These are phyloP conservation scores for Umbelopsis vinacea DNA, from an alignment of 192 early-diverging fungal species.

Conservation along the genomic window DNA sequence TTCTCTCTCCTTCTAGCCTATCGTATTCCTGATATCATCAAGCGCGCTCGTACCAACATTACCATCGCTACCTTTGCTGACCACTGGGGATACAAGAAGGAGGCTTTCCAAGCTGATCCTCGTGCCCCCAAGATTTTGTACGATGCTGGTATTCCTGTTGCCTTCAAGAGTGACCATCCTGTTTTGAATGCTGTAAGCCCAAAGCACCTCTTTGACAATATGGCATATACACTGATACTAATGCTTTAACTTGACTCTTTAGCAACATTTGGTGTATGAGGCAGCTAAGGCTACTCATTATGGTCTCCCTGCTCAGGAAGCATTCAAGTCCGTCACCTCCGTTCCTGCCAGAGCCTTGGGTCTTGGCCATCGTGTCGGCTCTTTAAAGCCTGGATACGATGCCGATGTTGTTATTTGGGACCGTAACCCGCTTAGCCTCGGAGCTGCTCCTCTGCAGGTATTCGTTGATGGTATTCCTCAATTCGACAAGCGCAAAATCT, in stretches of 20 bases:
- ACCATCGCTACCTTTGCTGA: conserved; percentile 74
- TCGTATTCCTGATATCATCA: conserved; percentile 65
- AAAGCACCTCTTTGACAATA: background rate
- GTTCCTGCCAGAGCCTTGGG: conserved; percentile 74
- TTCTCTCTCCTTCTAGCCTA: conserved; percentile 48
- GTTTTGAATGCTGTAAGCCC: conserved; percentile 62
- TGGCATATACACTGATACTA: background rate
- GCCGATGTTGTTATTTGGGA: conserved; percentile 85
- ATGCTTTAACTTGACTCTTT: background rate
- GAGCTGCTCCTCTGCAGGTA: conserved; percentile 75
- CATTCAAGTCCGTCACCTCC: conserved; percentile 70
- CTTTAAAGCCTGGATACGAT: conserved; percentile 68
- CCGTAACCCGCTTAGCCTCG: conserved; percentile 66
- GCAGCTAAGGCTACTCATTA: conserved; percentile 77
- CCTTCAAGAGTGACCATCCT: conserved; percentile 81
- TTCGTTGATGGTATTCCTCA: conserved; percentile 73
- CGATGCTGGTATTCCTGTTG: conserved; percentile 73
- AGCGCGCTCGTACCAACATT: conserved; percentile 61
- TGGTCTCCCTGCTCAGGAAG: conserved; percentile 61
- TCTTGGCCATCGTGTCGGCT: conserved; percentile 68
- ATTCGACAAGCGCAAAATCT: conserved; percentile 45
- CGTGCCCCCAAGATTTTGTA: conserved; percentile 60
- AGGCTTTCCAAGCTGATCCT: conserved; percentile 72
- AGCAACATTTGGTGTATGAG: conserved; percentile 74
- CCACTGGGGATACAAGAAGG: conserved; percentile 73